Evolutionary conservation across 2,329 filamentous ascomycete genomes (phyloP).

Genomic region (Alternaria arborescens): DNA sequence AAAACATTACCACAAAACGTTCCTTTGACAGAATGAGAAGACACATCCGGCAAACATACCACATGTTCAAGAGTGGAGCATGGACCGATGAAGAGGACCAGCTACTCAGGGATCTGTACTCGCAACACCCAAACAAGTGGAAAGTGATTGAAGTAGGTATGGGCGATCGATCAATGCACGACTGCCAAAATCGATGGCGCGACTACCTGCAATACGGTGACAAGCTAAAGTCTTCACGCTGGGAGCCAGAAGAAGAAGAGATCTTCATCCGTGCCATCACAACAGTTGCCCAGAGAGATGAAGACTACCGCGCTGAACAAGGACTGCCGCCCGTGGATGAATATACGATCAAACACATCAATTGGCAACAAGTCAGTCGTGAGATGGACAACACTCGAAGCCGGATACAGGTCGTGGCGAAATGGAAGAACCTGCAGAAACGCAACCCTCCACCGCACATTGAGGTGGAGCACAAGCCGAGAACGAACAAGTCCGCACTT

Average conservation of each 20-base stretch:
- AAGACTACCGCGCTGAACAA: conserved; percentile 32
- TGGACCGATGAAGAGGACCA: conserved; percentile 70
- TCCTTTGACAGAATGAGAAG: conserved; percentile 46
- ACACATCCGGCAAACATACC: conserved; percentile 68
- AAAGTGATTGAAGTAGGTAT: conserved; percentile 65
- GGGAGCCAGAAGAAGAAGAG: conserved; percentile 69
- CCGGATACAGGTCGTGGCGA: conserved; percentile 72
- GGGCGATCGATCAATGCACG: conserved; percentile 70
- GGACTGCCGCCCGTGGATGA: conserved; percentile 39
- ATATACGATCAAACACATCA: conserved; percentile 64
- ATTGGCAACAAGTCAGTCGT: conserved; percentile 71
- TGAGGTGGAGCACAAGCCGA: conserved; percentile 24
- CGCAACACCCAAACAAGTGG: conserved; percentile 66
- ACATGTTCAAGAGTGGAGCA: conserved; percentile 69
- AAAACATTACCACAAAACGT: conserved; percentile 45
- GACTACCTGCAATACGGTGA: conserved; percentile 71
- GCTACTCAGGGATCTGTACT: conserved; percentile 59
- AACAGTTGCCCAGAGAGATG: conserved; percentile 61
- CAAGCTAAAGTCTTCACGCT: conserved; percentile 62
- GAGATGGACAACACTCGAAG: conserved; percentile 69
- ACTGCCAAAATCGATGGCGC: conserved; percentile 74
- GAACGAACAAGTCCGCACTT: not conserved
- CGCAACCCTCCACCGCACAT: conserved; percentile 18
- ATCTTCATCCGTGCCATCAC: conserved; percentile 63
- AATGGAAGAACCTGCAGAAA: conserved; percentile 63